Conservation (phyloP, 305 asterid species). For the Fraxinus angustifolia region DNA sequence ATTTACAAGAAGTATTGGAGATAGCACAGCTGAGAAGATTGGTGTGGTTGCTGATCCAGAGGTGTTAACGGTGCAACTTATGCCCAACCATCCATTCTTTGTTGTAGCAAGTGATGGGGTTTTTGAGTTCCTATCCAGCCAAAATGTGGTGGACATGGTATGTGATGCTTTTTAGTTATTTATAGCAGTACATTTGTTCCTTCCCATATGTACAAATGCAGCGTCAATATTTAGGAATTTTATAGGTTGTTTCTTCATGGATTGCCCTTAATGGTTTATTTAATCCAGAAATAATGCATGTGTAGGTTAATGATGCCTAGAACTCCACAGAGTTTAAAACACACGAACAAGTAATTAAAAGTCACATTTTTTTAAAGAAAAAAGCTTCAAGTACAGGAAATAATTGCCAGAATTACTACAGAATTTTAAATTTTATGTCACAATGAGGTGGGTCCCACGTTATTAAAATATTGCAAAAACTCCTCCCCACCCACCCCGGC, state of each 20-base stretch:
- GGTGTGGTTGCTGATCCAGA: conserved; percentile 88
- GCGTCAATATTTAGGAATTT: background rate
- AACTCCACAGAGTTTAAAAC: background rate
- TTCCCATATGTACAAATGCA: background rate
- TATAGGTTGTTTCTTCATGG: conserved; percentile 5
- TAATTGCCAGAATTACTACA: too few relatives aligned
- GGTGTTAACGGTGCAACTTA: conserved; percentile 63
- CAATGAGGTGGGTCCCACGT: too few relatives aligned
- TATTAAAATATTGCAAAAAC: too few relatives aligned
- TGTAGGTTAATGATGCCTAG: too few relatives aligned
- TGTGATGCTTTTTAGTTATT: background rate
- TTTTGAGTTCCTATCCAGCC: conserved; percentile 84
- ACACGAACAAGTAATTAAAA: background rate
- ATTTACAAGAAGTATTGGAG: conserved; percentile 91
- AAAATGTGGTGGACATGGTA: conserved; percentile 92
- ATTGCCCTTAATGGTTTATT: background rate
- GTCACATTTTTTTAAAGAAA: too few relatives aligned
- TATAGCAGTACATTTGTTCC: background rate
- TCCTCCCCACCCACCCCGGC: too few relatives aligned
- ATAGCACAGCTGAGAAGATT: conserved; percentile 79
- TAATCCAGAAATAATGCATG: too few relatives aligned
- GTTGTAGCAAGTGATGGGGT: conserved; percentile 92
- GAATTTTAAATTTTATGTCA: too few relatives aligned
- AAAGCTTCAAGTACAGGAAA: background rate
- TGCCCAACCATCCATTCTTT: conserved; percentile 64